These are phyloP conservation scores for Penicillium waksmanii DNA, from an alignment of 495 filamentous ascomycete species.

Conservation along the genomic window DNA sequence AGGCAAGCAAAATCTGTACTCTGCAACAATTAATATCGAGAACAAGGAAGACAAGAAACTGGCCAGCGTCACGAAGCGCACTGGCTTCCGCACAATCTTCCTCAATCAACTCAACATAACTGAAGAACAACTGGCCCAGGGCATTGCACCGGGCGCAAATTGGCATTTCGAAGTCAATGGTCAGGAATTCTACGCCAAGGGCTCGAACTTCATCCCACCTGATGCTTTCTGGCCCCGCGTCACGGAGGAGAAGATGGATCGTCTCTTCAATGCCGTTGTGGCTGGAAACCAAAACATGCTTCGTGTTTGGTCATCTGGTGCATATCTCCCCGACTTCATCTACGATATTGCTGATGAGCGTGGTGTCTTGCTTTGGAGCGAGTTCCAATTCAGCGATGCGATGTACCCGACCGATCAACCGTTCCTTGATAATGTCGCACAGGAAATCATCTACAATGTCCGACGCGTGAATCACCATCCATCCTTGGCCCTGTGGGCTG, in stretches of 20 bases:
- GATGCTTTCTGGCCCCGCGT: constrained; percentile 70
- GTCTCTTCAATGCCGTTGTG: constrained; percentile 59
- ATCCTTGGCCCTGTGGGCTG: constrained; percentile 68
- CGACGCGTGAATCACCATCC: constrained; percentile 69
- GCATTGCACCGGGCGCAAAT: constrained; percentile 65
- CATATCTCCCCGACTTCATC: constrained; percentile 68
- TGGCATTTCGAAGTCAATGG: constrained; percentile 75
- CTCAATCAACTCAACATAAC: constrained; percentile 65
- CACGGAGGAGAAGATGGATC: constrained; percentile 54
- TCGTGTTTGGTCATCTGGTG: constrained; percentile 66
- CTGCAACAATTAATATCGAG: constrained; percentile 55
- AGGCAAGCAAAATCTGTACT: constrained; percentile 63
- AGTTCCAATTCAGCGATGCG: constrained; percentile 68
- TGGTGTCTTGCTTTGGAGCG: constrained; percentile 69
- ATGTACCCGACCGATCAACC: constrained; percentile 60
- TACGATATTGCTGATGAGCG: constrained; percentile 69
- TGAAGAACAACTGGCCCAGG: constrained; percentile 56
- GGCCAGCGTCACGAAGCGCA: constrained; percentile 56
- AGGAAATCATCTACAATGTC: constrained; percentile 65
- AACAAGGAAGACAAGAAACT: constrained; percentile 33
- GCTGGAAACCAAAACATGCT: constrained; percentile 72
- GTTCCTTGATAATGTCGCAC: constrained; percentile 61
- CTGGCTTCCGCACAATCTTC: constrained; percentile 70
- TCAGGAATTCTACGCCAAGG: constrained; percentile 69
- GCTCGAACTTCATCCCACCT: constrained; percentile 68